A percentile compares a stretch with the other conserved stretches of the same genome.
Conservation (phyloP, 2,329 filamentous ascomycete genomes). For the Alternaria postmessia region DNA sequence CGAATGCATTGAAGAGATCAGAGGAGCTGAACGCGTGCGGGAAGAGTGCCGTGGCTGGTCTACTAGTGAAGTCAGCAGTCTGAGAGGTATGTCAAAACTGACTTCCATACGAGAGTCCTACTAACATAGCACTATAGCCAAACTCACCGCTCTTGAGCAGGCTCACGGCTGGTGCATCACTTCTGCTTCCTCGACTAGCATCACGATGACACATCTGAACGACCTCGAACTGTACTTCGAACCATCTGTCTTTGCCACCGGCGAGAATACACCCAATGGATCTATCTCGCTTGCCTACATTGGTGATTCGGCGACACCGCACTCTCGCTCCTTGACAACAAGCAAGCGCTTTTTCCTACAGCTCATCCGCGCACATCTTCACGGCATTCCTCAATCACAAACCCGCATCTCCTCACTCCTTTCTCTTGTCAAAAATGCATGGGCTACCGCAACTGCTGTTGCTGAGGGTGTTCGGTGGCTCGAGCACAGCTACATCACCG, state of each 20-base stretch:
- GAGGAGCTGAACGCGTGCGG: slow-evolving; percentile 80
- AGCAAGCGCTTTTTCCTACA: slow-evolving; percentile 80
- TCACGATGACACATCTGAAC: slow-evolving; percentile 77
- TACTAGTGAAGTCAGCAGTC: slow-evolving; percentile 75
- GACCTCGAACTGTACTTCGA: slow-evolving; percentile 80
- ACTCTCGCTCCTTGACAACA: slow-evolving; percentile 64
- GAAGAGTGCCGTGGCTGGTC: slow-evolving; percentile 93
- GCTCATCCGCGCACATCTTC: slow-evolving; percentile 72
- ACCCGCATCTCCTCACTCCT: slow-evolving; percentile 68
- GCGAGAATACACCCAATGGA: slow-evolving; percentile 51
- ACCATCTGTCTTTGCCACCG: slow-evolving; percentile 65
- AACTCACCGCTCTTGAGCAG: slow-evolving; percentile 71
- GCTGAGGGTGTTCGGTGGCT: slow-evolving; percentile 69
- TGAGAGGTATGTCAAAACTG: slow-evolving; percentile 71
- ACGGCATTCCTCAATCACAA: slow-evolving; percentile 66
- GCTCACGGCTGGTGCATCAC: slow-evolving; percentile 76
- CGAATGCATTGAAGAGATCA: slow-evolving; percentile 75
- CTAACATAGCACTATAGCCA: slow-evolving; percentile 61
- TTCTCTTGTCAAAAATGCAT: slow-evolving; percentile 66
- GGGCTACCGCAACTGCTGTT: slow-evolving; percentile 70
- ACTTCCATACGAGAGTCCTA: not conserved
- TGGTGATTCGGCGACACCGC: slow-evolving; percentile 64
- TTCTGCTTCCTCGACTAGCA: slow-evolving; percentile 62
- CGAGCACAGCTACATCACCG: slow-evolving; percentile 70
- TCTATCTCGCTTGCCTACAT: slow-evolving; percentile 76